Conservation (phyloP, 805 yeast species). For the Kluyveromyces dobzhanskii region DNA sequence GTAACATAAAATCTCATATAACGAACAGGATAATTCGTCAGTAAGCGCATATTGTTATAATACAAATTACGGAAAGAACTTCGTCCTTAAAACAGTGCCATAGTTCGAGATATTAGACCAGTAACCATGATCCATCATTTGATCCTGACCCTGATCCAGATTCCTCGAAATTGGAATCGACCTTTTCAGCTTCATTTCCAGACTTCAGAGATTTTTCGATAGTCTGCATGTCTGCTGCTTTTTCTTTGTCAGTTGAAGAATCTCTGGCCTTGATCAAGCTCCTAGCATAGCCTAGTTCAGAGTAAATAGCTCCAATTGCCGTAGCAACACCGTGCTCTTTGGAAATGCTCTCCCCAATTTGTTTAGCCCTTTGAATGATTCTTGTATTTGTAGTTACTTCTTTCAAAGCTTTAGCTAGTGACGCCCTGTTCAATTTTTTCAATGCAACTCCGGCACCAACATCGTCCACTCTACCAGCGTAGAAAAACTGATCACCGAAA, state of each 20-base stretch:
- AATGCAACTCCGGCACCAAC: constrained; percentile 75
- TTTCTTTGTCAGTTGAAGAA: neutral
- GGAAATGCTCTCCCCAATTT: constrained; percentile 53
- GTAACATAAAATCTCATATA: too few relatives aligned
- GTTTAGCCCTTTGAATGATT: constrained; percentile 58
- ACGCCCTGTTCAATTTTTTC: constrained; percentile 54
- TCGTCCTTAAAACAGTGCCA: too few relatives aligned
- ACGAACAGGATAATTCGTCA: too few relatives aligned
- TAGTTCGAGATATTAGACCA: too few relatives aligned
- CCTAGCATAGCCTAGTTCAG: constrained; percentile 69
- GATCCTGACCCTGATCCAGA: too few relatives aligned
- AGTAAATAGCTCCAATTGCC: constrained; percentile 74
- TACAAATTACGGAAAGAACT: too few relatives aligned
- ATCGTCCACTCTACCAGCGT: constrained; percentile 80
- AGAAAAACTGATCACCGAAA: constrained; percentile 93
- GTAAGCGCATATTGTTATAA: too few relatives aligned
- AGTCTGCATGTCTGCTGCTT: too few relatives aligned
- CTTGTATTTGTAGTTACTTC: constrained; percentile 59
- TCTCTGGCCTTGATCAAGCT: constrained; percentile 33
- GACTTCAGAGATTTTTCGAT: too few relatives aligned
- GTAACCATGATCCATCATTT: too few relatives aligned
- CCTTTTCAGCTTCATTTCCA: too few relatives aligned
- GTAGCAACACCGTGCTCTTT: constrained; percentile 72
- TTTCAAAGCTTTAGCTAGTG: constrained; percentile 58
- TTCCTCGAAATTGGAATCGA: too few relatives aligned